Evolutionary conservation across 306 rosid species (phyloP).

Genomic region (Canavalia ensiformis): DNA sequence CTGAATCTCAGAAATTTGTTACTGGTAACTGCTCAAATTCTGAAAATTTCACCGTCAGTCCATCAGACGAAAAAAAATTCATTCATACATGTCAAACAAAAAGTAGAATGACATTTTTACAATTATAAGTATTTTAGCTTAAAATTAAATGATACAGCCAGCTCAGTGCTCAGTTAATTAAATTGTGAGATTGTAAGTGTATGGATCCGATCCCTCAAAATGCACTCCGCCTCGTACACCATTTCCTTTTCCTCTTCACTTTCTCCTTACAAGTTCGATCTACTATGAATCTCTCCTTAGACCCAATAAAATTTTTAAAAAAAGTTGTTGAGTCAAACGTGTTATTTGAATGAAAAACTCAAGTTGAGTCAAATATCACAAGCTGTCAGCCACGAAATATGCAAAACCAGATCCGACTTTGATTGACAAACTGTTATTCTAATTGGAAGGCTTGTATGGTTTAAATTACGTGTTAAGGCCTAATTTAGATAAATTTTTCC

Average conservation of each 20-base stretch:
- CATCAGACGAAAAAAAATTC: too few relatives aligned
- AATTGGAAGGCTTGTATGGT: neutral
- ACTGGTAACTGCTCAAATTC: too few relatives aligned
- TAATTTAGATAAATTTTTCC: too few relatives aligned
- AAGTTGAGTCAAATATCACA: neutral
- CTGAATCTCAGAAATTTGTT: too few relatives aligned
- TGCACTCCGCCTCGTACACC: neutral
- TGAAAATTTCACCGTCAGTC: too few relatives aligned
- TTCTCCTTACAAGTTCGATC: neutral
- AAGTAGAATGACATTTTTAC: neutral
- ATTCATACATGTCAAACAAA: too few relatives aligned
- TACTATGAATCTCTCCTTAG: neutral
- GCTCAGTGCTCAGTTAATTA: neutral
- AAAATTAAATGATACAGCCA: neutral
- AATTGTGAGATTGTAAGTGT: too few relatives aligned
- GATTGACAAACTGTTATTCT: slow-evolving; percentile 1
- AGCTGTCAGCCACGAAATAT: neutral
- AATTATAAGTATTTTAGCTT: neutral
- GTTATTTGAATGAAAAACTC: neutral
- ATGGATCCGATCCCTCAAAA: neutral
- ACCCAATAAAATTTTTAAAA: neutral
- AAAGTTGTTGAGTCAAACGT: too few relatives aligned
- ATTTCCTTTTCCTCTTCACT: neutral
- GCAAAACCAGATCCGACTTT: slow-evolving; percentile 13
- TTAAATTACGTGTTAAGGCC: neutral